Evolutionary conservation across 306 rosid genomes (phyloP), one percentile per base, ranked within the genome.

Genomic region (Morella rubra): DNA sequence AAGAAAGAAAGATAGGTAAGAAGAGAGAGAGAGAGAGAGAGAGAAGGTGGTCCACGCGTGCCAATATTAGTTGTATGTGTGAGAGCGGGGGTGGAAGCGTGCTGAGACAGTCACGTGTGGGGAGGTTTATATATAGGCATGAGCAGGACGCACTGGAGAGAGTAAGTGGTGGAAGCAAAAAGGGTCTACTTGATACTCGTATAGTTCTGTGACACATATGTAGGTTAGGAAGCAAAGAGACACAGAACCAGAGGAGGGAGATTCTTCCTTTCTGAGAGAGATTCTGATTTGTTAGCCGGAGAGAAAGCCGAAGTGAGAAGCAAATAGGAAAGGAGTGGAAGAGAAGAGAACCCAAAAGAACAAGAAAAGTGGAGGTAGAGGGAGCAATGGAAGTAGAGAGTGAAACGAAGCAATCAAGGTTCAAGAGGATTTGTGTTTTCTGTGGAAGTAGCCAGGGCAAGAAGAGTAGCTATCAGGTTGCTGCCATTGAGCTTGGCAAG

Each of bases 401-500:
- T 87, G 98, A 90, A 81, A 89, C 72, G 78, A 86, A 73, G 82
- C 87, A 72, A 49, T 95, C 98, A 42, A 95, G 81, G 93, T 95
- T 95, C 81, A 82, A 85, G 77, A 95, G 97, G 79, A 91, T 95
- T 82, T 95, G 98, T 88, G 97, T 95, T 11, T 95, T 95, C 77
- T 95, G 98, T 88, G 98, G 98, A 9, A 95, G 98, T 85, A 95
- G 98, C 84, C 98, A 89, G 69, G 98, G 98, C 74, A 95, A 91
- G 85, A 95, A 95, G 83, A 89, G 80, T 72, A 92, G 90, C 83
- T 95, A 95, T 71, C 99, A 91, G 65, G 97, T 91, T 72, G 96
- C 98, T 80, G 99, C 99, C 84, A 91, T 91, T 87, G 89, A 91
- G 56, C 99, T 95, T 76, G 99, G 99, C 86, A 89, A 92, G 46